Base-by-base conservation (phyloP, 2,329 filamentous ascomycete genomes). In the Lasiodiplodia theobromae region DNA sequence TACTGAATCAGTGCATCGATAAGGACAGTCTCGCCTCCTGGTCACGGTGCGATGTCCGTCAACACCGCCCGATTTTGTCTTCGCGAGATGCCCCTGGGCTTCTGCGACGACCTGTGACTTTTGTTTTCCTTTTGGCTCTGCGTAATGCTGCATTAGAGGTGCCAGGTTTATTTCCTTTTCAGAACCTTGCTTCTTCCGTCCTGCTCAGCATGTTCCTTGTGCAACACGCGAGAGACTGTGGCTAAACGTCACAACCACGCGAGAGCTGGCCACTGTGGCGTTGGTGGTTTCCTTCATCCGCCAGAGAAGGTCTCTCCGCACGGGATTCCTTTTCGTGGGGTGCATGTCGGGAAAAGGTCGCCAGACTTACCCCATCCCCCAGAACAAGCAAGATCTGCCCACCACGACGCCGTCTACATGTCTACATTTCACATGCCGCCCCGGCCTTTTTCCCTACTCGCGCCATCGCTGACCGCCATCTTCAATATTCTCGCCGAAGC, bases 361-460 rank as follows among this genome's bases (percentile, higher is more conserved):
- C 60, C 60, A 64, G 31, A 64, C 25, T 25, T 63, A 18, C 58
- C 40, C 25, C 8, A 12, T 7, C 23, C 23, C 21, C 16, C 8
- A 16, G 8, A 31, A n/a, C 52, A 18, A 28, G 44, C 28, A 52
- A 63, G 37, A 38, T 25, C 44, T 51, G 44, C 37, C 37, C 60
- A 3, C 28, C 28, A 52, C 8, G 47, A 14, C 16, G 38, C 11
- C 31, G 4, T 62, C 58, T 28, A 63, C 57, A 31, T 47, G 10
- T 23, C 23, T 47, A 28, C 38, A 1, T 47, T 62, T 62, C 57
- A 62, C 57, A 62, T 62, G 57, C 23, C 25, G 44, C 28, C 31
- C 31, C 60, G 60, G 60, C 25, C 47, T 64, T 64, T 52, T n/a
- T 64, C 28, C 60, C 60, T 37, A 52, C 47, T 64, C 47, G 60